A percentile compares a stretch with the other conserved stretches of the same genome.
Evolutionary conservation across 106 monocot species (phyloP).

Genomic region (Phalaenopsis aphrodite): DNA sequence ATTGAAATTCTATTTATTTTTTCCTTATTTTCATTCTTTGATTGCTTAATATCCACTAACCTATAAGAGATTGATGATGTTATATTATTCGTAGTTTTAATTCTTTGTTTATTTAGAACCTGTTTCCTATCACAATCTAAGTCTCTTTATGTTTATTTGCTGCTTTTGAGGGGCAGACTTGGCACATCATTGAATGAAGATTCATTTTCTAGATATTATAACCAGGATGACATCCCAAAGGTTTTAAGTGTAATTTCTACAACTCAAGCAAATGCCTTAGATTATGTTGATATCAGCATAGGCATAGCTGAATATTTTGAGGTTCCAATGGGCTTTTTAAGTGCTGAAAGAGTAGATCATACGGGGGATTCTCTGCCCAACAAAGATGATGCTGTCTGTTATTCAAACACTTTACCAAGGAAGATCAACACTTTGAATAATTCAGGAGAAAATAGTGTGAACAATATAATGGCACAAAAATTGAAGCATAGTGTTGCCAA

Average conservation of each 20-base stretch:
- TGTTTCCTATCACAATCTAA: background rate
- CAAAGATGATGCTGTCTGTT: conserved; percentile 11
- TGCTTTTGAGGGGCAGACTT: conserved; percentile 26
- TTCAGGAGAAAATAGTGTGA: background rate
- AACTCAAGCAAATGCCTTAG: conserved; percentile 20
- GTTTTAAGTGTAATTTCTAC: conserved; percentile 33
- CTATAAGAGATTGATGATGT: background rate
- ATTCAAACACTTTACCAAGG: conserved; percentile 1
- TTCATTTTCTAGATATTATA: conserved; percentile 54
- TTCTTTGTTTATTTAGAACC: background rate
- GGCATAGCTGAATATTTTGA: conserved; percentile 63
- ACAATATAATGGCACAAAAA: background rate
- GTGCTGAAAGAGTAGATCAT: conserved; percentile 9
- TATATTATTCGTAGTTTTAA: background rate
- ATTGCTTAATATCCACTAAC: background rate
- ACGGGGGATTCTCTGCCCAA: background rate
- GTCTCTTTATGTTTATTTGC: background rate
- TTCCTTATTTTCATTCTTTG: conserved; percentile 1
- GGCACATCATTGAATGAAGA: conserved; percentile 28
- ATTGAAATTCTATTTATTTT: background rate
- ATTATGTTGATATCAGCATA: conserved; percentile 48
- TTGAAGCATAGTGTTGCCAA: conserved; percentile 4
- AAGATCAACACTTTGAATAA: conserved; percentile 4
- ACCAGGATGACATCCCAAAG: conserved; percentile 40
- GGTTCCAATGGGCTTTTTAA: conserved; percentile 10